Evolutionary conservation across 345 rosid species (phyloP).

Genomic region (Microcos paniculata): DNA sequence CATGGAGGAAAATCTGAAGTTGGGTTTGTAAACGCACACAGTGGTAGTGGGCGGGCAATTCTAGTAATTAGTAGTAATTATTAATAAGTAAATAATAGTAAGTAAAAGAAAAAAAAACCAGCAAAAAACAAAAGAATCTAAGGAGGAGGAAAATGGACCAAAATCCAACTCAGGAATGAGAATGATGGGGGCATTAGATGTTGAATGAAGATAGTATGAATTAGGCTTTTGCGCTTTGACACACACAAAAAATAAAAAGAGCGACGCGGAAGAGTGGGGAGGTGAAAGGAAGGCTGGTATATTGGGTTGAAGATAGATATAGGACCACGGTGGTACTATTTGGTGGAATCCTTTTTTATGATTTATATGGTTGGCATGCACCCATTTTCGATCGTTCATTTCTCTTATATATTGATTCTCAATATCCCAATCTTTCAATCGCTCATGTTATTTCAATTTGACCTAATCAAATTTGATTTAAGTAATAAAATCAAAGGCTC

Average conservation of each 20-base stretch:
- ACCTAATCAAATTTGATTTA: too few relatives aligned
- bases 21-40: neutral
- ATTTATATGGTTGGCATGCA: neutral
- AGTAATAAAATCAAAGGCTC: too few relatives aligned
- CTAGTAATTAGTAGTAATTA: neutral
- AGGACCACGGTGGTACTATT: neutral
- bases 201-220: neutral
- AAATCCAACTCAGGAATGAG: slow-evolving; percentile 21
- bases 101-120: neutral
- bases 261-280: slow-evolving; percentile 36
- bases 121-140: neutral
- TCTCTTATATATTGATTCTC: neutral
- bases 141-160: slow-evolving; percentile 22
- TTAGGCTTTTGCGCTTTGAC: neutral
- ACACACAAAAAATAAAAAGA: neutral
- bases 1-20: too few relatives aligned
- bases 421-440: neutral
- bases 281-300: slow-evolving; percentile 12
- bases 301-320: neutral
- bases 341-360: neutral
- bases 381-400: slow-evolving; percentile 1
- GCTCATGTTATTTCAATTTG: too few relatives aligned
- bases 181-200: slow-evolving; percentile 13
- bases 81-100: neutral
- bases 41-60: too few relatives aligned